Conservation (phyloP, 2,329 filamentous ascomycete species). For the Amauroascus niger region DNA sequence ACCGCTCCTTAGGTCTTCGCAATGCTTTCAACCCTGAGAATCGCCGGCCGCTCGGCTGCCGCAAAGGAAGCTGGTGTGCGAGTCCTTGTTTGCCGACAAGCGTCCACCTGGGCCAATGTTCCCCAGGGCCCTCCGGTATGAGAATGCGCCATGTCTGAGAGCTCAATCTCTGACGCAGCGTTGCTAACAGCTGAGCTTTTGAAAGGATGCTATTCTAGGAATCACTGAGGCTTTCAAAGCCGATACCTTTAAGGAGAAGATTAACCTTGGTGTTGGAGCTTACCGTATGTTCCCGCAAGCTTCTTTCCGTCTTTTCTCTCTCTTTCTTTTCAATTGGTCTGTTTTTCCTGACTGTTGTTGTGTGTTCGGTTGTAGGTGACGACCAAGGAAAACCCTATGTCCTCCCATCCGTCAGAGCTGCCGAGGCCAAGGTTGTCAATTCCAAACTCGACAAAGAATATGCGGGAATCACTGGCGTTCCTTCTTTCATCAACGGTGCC, state of each 20-base stretch:
- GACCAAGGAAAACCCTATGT: conserved; percentile 97
- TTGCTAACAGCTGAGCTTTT: conserved; percentile 5
- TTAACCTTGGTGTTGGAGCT: conserved; percentile 95
- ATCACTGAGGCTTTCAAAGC: conserved; percentile 99
- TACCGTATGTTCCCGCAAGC: conserved; percentile 53
- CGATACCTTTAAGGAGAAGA: conserved; percentile 86
- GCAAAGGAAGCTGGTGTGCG: conserved; percentile 33
- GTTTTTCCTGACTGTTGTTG: conserved; percentile 7
- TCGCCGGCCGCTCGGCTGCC: conserved; percentile 35
- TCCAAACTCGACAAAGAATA: conserved; percentile 89
- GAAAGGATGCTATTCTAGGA: conserved; percentile 41
- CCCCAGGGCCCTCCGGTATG: conserved; percentile 88
- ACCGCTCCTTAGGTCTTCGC: conserved; percentile 11
- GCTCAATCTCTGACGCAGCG: neutral
- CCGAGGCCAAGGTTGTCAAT: conserved; percentile 76
- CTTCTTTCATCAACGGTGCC: conserved; percentile 85
- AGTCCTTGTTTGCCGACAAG: conserved; percentile 43
- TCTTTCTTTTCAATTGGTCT: neutral
- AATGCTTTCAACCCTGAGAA: conserved; percentile 42
- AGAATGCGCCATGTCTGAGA: conserved; percentile 21
- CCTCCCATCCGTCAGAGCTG: conserved; percentile 80
- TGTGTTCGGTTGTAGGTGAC: conserved; percentile 45
- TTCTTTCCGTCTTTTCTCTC: neutral
- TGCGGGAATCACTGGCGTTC: conserved; percentile 91
- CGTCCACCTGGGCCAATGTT: conserved; percentile 82